A percentile compares a stretch with the other conserved stretches of the same genome.
These are phyloP conservation scores for Suillus plorans DNA, from an alignment of 768 basidiomycete genomes.

Conservation along the genomic window DNA sequence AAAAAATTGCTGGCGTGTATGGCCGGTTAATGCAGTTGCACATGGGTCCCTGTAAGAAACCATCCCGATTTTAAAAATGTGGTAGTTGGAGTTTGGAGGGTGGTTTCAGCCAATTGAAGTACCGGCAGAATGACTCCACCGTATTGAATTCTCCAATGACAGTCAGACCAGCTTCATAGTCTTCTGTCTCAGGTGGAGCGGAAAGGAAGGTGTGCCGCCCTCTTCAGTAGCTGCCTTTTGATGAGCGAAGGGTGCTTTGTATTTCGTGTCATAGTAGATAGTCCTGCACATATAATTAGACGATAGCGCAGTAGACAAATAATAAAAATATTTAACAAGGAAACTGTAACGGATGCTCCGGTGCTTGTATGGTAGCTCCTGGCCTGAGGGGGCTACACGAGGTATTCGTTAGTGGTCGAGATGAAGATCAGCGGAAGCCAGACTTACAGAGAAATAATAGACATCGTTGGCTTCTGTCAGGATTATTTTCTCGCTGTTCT, in stretches of 20 bases:
- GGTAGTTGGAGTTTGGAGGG: conserved; percentile 92
- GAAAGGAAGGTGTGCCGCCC: conserved; percentile 27
- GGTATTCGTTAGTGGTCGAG: background rate
- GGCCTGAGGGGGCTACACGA: conserved; percentile 19
- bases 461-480: background rate
- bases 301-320: conserved; percentile 19
- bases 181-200: conserved; percentile 59
- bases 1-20: no score
- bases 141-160: conserved; percentile 89
- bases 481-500: background rate
- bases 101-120: conserved; percentile 93
- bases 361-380: conserved; percentile 61
- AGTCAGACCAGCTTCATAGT: conserved; percentile 84
- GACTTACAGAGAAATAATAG: background rate
- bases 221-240: conserved; percentile 32
- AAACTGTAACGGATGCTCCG: conserved; percentile 84
- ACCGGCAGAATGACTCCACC: conserved; percentile 86
- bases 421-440: background rate
- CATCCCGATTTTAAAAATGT: conserved; percentile 83
- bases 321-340: conserved; percentile 53
- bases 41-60: no score
- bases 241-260: conserved; percentile 62
- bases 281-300: conserved; percentile 55
- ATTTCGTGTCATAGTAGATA: conserved; percentile 85
- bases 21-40: no score